These are phyloP conservation scores for Mortierella sp. DNA, from an alignment of 371 early-diverging fungal species.

Conservation along the genomic window DNA sequence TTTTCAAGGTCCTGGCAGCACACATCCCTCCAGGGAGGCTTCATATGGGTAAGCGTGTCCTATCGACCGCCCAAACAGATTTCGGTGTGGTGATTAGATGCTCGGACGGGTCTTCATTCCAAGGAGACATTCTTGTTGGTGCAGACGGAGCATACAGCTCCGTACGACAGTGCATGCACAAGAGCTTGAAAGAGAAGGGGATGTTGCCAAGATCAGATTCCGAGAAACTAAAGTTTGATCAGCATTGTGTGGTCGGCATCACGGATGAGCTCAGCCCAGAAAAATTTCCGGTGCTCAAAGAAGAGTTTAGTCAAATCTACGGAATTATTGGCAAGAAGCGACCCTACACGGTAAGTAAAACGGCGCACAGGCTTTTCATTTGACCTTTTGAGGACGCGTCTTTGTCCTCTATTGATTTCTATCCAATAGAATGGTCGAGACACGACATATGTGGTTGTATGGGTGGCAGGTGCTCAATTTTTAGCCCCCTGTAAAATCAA, in stretches of 20 bases:
- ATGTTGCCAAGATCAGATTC: constrained; percentile 36
- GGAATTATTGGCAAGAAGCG: constrained; percentile 45
- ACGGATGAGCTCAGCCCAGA: constrained; percentile 37
- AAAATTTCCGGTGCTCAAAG: constrained; percentile 26
- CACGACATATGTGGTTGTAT: too few species aligned
- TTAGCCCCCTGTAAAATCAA: too few species aligned
- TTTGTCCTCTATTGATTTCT: too few species aligned
- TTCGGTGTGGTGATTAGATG: constrained; percentile 32
- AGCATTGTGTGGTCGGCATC: constrained; percentile 49
- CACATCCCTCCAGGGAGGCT: constrained; percentile 34
- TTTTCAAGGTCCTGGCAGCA: constrained; percentile 24
- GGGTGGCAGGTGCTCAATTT: too few species aligned
- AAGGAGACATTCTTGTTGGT: constrained; percentile 49
- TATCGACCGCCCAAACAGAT: constrained; percentile 36
- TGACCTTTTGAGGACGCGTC: too few species aligned
- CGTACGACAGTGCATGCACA: constrained; percentile 42
- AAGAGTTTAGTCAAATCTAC: constrained; percentile 24
- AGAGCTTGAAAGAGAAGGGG: constrained; percentile 30
- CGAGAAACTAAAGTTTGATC: constrained; percentile 52
- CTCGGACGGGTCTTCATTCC: constrained; percentile 30
- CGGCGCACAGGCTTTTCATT: too few species aligned
- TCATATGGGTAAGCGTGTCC: constrained; percentile 43
- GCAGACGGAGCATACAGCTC: constrained; percentile 51
- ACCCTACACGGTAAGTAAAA: constrained; percentile 46
- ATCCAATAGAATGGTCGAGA: too few species aligned